Evolutionary conservation across 768 basidiomycete species (phyloP).

Genomic region (Mycena polygramma): DNA sequence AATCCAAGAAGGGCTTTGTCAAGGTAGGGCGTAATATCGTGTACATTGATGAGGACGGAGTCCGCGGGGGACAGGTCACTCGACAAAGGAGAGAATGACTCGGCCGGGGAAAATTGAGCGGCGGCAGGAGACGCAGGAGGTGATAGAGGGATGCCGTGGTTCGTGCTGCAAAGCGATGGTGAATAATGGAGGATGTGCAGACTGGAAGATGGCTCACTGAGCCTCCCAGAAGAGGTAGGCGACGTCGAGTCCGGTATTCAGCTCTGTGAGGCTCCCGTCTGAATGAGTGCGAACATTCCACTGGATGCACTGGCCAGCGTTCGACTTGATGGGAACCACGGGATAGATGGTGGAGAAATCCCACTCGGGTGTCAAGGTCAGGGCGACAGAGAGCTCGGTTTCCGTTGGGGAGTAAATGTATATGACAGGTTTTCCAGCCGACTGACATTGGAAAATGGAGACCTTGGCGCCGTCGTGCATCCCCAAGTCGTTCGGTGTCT

Average conservation of each 20-base stretch:
- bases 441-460: background rate
- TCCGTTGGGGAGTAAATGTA: conserved; percentile 50
- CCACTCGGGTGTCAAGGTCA: conserved; percentile 51
- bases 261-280: conserved; percentile 39
- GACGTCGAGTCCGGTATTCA: conserved; percentile 37
- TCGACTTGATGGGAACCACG: conserved; percentile 42
- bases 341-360: conserved; percentile 53
- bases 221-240: conserved; percentile 46
- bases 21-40: conserved; percentile 51
- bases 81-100: conserved; percentile 21
- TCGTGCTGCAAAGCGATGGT: conserved; percentile 6
- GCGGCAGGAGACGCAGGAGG: conserved; percentile 18
- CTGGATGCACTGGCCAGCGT: conserved; percentile 40
- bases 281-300: conserved; percentile 45
- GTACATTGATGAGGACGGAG: conserved; percentile 47
- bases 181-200: background rate
- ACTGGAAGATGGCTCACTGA: conserved; percentile 8
- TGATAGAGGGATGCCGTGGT: conserved; percentile 4
- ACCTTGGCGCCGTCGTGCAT: no score
- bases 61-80: conserved; percentile 41
- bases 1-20: conserved; percentile 49
- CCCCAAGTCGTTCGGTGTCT: no score
- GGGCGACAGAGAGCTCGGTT: conserved; percentile 42
- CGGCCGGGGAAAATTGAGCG: background rate
- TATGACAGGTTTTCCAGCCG: conserved; percentile 49